A percentile compares a stretch with the other conserved stretches of the same genome.
phyloP scores from a whole-genome alignment of 495 filamentous ascomycete genomes.

The Lasiosphaeriaceae sp. region DNA sequence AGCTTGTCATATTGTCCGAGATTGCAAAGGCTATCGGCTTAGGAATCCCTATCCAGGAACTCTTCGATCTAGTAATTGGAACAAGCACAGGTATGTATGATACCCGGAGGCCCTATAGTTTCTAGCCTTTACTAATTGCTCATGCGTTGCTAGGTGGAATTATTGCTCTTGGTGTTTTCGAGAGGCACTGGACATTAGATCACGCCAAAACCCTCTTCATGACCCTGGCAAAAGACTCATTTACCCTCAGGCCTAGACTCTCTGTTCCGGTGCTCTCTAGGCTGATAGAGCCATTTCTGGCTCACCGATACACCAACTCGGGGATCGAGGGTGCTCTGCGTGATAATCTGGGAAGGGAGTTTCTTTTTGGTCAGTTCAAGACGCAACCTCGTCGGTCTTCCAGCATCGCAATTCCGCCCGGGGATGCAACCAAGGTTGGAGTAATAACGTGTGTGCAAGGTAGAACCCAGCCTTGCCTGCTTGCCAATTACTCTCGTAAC shows the following conservation, averaged over 20 bases:
- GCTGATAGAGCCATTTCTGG: neutral
- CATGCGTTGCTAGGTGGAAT: too few species aligned
- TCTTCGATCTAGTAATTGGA: conserved; percentile 47
- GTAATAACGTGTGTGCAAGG: neutral
- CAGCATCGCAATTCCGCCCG: neutral
- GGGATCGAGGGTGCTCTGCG: neutral
- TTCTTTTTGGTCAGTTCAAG: neutral
- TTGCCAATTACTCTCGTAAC: neutral
- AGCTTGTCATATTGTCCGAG: conserved; percentile 35
- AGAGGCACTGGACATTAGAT: conserved; percentile 34
- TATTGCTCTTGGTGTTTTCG: conserved; percentile 42
- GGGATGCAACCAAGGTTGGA: neutral
- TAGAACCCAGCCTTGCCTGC: neutral
- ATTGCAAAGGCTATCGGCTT: conserved; percentile 31
- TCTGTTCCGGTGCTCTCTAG: conserved; percentile 15
- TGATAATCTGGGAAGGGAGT: neutral
- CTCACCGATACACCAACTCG: neutral
- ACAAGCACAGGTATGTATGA: conserved; percentile 36
- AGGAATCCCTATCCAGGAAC: conserved; percentile 28
- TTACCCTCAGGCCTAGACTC: conserved; percentile 26
- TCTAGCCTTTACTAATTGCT: conserved; percentile 13
- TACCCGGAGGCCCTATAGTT: neutral
- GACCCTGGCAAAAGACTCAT: conserved; percentile 31
- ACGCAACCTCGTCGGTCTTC: neutral
- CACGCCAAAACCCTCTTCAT: conserved; percentile 33